Conservation (phyloP, 148 eudicot species). For the Nepenthes mirabilis region DNA sequence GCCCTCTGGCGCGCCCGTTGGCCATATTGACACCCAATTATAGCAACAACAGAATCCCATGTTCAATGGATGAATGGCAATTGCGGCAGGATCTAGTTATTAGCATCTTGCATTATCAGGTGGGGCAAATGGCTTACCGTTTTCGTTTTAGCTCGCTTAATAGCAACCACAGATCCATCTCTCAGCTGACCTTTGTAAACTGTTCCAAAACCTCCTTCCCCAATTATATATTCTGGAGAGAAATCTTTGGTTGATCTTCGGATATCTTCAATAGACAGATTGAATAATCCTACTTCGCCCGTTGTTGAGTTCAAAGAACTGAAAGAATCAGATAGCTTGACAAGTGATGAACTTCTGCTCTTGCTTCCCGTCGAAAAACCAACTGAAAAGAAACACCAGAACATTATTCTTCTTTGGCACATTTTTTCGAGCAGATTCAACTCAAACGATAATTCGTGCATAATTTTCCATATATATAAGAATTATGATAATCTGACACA, state of each 20-base stretch:
- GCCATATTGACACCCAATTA: no score
- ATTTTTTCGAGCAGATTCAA: neutral
- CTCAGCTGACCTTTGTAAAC: slow-evolving; percentile 54
- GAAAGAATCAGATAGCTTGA: slow-evolving; percentile 16
- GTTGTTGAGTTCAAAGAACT: slow-evolving; percentile 13
- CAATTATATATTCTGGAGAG: slow-evolving; percentile 33
- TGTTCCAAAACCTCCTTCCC: slow-evolving; percentile 63
- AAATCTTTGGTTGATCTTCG: slow-evolving; percentile 47
- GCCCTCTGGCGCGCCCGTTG: no score
- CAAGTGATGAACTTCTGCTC: slow-evolving; percentile 12
- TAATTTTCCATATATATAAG: neutral
- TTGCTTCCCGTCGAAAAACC: slow-evolving; percentile 35
- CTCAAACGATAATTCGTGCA: neutral
- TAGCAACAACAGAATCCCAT: no score
- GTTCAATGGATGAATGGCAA: no score
- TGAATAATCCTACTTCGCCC: slow-evolving; percentile 20
- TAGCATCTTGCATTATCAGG: neutral
- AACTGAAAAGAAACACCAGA: slow-evolving; percentile 12
- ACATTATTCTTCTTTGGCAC: neutral
- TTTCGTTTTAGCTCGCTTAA: slow-evolving; percentile 66
- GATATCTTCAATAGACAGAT: slow-evolving; percentile 42
- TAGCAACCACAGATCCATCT: slow-evolving; percentile 50
- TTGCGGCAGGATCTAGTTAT: neutral
- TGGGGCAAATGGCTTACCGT: neutral
- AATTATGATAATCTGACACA: neutral